A percentile compares a stretch with the other conserved stretches of the same genome.
These are phyloP conservation scores for Eucalyptus decipiens DNA, from an alignment of 345 rosid genomes.

Conservation along the genomic window DNA sequence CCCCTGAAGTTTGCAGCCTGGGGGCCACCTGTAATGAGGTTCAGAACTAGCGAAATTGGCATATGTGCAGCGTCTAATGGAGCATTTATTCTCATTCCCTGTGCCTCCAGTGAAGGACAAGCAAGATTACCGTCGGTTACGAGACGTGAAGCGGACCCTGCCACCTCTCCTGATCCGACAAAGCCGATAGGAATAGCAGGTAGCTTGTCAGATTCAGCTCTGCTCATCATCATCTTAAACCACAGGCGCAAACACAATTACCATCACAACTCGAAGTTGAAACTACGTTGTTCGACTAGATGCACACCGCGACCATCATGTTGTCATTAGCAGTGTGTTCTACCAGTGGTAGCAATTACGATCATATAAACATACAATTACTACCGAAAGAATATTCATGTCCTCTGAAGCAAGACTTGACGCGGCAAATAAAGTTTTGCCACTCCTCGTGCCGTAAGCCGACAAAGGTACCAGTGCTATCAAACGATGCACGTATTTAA, in stretches of 20 bases:
- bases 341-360: not conserved
- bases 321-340: not conserved
- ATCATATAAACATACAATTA: not conserved
- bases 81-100: too few relatives aligned
- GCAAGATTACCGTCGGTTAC: too few relatives aligned
- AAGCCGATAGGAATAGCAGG: not conserved
- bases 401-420: not conserved
- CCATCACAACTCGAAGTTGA: not conserved
- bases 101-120: too few relatives aligned
- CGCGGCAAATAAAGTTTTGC: not conserved
- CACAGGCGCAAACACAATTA: not conserved
- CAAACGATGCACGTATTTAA: not conserved
- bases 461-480: not conserved
- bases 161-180: not conserved
- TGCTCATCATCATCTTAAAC: not conserved
- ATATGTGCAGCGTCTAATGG: too few relatives aligned
- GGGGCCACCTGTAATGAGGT: too few relatives aligned
- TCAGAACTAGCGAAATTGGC: too few relatives aligned
- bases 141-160: too few relatives aligned
- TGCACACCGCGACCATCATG: not conserved
- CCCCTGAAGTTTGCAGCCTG: too few relatives aligned
- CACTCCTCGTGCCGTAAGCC: accelerated
- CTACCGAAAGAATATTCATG: not conserved
- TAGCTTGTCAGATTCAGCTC: not conserved
- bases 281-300: not conserved